Percentiles rank a stretch among this genome's conserved stretches.
These are phyloP conservation scores for Quercus tomentella DNA, from an alignment of 331 rosid species.

Conservation along the genomic window DNA sequence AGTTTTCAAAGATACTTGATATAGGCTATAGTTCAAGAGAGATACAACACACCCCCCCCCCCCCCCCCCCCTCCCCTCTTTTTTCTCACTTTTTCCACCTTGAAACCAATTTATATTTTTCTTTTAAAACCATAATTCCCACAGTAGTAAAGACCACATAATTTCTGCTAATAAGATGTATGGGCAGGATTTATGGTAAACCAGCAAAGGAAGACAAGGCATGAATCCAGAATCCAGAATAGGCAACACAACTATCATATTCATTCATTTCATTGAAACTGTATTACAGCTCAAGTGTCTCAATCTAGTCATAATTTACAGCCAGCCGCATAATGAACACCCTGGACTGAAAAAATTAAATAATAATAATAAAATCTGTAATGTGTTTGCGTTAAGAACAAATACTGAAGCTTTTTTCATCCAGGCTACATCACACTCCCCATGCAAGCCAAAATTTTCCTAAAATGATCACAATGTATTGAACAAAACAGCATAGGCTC, in stretches of 20 bases:
- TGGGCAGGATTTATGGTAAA: neutral
- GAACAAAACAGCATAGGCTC: neutral
- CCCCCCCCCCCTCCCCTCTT: rapidly evolving
- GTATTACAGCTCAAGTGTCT: neutral
- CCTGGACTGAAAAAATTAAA: neutral
- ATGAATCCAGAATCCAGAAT: neutral
- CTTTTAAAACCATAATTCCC: too few species aligned
- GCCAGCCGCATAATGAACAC: neutral
- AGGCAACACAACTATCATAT: neutral
- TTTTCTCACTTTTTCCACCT: too few species aligned
- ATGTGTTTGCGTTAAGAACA: neutral
- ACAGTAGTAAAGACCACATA: neutral
- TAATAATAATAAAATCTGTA: neutral
- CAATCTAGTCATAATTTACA: neutral
- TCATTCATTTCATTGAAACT: neutral
- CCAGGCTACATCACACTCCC: neutral
- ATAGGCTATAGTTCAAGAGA: too few species aligned
- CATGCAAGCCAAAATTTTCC: neutral
- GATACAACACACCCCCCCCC: too few species aligned
- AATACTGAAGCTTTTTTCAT: neutral
- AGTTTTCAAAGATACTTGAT: too few species aligned
- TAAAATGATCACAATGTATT: neutral
- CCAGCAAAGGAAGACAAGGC: neutral
- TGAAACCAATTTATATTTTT: too few species aligned
- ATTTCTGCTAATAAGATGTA: neutral